Conservation (phyloP, 192 early-diverging fungal species). For the Spizellomyces sp. region DNA sequence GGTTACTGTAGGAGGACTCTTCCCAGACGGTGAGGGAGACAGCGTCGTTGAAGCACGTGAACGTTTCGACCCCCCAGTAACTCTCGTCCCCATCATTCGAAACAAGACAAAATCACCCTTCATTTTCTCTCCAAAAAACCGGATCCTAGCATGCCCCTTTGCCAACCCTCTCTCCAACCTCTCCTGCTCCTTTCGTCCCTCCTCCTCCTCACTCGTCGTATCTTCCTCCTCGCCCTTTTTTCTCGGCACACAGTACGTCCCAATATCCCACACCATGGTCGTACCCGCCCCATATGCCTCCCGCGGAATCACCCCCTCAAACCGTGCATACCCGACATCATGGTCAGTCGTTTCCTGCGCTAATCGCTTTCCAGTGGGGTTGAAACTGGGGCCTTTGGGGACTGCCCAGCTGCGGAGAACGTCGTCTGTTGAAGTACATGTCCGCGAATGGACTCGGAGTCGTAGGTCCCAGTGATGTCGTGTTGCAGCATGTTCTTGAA, state of each 20-base stretch:
- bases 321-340: constrained; percentile 8
- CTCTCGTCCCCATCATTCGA: neutral
- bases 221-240: constrained; percentile 24
- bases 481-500: constrained; percentile 18
- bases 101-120: constrained; percentile 3
- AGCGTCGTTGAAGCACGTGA: neutral
- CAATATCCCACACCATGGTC: constrained; percentile 17
- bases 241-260: constrained; percentile 14
- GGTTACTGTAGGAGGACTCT: neutral
- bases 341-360: constrained; percentile 15
- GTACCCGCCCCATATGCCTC: constrained; percentile 12
- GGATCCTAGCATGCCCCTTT: neutral
- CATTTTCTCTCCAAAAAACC: constrained; percentile 3
- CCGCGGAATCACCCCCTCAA: constrained; percentile 9
- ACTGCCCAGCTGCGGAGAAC: constrained; percentile 21
- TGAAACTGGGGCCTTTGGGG: constrained; percentile 10
- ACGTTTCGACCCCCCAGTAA: neutral
- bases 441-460: neutral
- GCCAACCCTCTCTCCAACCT: constrained; percentile 8
- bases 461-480: constrained; percentile 13
- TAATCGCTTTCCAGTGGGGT: constrained; percentile 1
- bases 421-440: neutral
- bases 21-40: neutral
- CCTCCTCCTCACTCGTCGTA: constrained; percentile 6
- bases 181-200: constrained; percentile 9